Evolutionary conservation across 1,284 basidiomycete species (phyloP), one percentile per base, ranked within the genome.

Genomic region (Tilletia indica): DNA sequence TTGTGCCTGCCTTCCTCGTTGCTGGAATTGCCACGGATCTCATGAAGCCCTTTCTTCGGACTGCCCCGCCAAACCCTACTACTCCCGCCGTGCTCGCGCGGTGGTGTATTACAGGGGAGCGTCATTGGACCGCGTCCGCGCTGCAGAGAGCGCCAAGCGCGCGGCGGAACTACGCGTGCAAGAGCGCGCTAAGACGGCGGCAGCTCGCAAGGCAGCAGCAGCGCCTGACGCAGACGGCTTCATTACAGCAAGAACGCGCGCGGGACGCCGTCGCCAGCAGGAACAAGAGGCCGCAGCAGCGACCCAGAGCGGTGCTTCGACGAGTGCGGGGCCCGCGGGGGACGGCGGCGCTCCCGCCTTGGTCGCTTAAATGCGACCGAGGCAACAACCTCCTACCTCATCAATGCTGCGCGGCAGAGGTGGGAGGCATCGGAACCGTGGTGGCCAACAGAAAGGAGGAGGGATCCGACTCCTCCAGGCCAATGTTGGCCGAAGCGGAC

Each of bases 11-110:
- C 51, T 54, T n/a, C 51, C 51, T 31, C 51, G 51, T 31, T 54
- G 51, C 51, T 54, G 19, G n/a, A 54, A 54, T 54, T 54, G 51
- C 51, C 51, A 54, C 25, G 51, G 51, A 21, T 31, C 51, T 54
- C 51, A 54, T 31, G 25, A 54, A 54, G 51, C 51, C 51, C 25
- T 54, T n/a, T n/a, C 19, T 54, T 31, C 19, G 51, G 19, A n/a
- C 51, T 54, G 51, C 51, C 51, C 51, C 51, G 51, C 51, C 51
- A n/a, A 31, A 21, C 51, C 4, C 51, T 54, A 54, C 51, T 54
- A 54, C 51, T 21, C n/a, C 3, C 51, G 51, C 25, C 2, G 51
- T 31, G 51, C 51, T 31, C 25, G 51, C 25, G 51, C 51, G 25
- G 51, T 54, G n/a, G 4, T 54, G 25, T 54, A 54, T n/a, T 54